A percentile compares a stretch with the other conserved stretches of the same genome.
Evolutionary conservation across 1,139 yeast species (phyloP).

Genomic region (Blastobotrys malaysiensis): DNA sequence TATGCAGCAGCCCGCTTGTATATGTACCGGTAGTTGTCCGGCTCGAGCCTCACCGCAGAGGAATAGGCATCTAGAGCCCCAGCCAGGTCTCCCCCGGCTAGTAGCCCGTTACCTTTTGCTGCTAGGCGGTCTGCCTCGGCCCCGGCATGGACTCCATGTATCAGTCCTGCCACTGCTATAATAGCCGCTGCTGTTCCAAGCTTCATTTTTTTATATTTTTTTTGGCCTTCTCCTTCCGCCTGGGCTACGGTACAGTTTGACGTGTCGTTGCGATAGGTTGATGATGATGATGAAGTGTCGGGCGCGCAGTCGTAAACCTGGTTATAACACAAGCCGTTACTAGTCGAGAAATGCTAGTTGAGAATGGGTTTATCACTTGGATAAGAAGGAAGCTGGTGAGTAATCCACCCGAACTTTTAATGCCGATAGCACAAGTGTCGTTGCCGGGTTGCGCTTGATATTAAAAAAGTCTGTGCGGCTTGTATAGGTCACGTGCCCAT

Average conservation of each 20-base stretch:
- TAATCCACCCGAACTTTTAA: too few species aligned
- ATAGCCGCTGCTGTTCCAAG: not conserved
- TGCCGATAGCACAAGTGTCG: too few species aligned
- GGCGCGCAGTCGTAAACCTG: not conserved
- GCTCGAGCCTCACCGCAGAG: conserved; percentile 28
- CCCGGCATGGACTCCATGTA: not conserved
- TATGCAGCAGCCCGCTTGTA: conserved; percentile 38
- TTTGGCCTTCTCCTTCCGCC: too few species aligned
- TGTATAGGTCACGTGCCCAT: too few species aligned
- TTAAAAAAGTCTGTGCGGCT: too few species aligned
- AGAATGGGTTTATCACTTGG: too few species aligned
- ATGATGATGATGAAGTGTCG: not conserved
- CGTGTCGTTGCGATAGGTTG: not conserved
- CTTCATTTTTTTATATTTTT: not conserved
- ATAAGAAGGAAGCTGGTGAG: too few species aligned
- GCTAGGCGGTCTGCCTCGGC: not conserved
- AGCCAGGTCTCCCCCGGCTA: conserved; percentile 22
- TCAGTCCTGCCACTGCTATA: not conserved
- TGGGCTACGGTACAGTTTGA: too few species aligned
- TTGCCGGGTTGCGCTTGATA: too few species aligned
- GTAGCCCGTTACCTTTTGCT: conserved; percentile 21
- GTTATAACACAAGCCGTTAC: too few species aligned
- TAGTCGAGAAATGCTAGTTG: too few species aligned
- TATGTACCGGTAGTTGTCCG: conserved; percentile 31
- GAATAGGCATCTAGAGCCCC: conserved; percentile 56